Evolutionary conservation across 140 eudicot genomes (phyloP), one percentile per base, ranked within the genome.

Genomic region (Oenanthe javanica): DNA sequence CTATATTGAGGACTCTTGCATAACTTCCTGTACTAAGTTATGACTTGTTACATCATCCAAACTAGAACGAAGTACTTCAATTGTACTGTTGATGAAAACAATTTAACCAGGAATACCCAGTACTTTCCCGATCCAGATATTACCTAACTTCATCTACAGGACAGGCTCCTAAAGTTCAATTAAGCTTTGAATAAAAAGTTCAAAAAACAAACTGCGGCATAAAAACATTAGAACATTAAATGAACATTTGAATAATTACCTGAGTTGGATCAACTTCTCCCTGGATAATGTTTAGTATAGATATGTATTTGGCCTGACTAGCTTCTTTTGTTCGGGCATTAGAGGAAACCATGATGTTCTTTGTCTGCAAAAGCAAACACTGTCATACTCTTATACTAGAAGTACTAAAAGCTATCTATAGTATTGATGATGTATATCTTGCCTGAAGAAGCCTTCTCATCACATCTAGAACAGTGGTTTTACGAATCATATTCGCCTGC

Each of bases 211-310:
- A 11, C 27, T 46, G 77, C 9, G 48, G 38, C 43, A 4, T 47
- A 10, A 13, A 75, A 47, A 25, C n/a, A n/a, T n/a, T 1, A 4
- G 21, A 46, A 42, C 21, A 6, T 2, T 6, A 72, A 75, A 13
- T n/a, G 36, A 47, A 7, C 23, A 75, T 36, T 75, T 49, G 1
- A 10, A 73, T 10, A 77, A 52, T 63, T 84, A 92, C 99, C 93
- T 95, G 99, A 55, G 99, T 95, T 70, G 97, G 99, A 80, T 95
- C 99, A 57, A 95, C 99, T 90, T 95, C 99, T 82, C 99, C 99
- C 81, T 95, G 99, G 55, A 95, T 95, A 64, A 95, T 95, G 81
- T 95, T 95, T 79, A 95, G 79, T 77, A 95, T 95, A 4, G 99
- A 95, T 82, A 95, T 95, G 85, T 92, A 95, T 78, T 95, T 95